Evolutionary conservation across 2,329 filamentous ascomycete species (phyloP), one percentile per base, ranked within the genome.

Genomic region (Scytalidium sp.): DNA sequence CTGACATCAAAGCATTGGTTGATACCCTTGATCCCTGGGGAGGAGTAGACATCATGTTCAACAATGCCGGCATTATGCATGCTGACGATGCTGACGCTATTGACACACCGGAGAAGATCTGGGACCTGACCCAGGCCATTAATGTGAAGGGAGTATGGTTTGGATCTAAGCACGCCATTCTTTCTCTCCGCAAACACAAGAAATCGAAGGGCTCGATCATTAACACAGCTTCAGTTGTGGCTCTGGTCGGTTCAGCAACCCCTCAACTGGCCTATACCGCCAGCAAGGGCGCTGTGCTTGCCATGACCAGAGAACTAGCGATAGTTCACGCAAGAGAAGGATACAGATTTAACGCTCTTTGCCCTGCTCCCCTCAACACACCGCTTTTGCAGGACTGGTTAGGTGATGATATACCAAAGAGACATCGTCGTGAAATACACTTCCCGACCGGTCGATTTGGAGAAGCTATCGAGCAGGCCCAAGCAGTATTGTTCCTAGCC

Each of bases 91-190:
- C 72, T 3, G 78, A 83, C 63, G 85, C 86, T 17, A 72, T 88
- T 57, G 77, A 84, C 59, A 89, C 85, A 1, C 77, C 83, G 1
- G 86, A 89, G 69, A 81, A 83, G 64, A 87, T 90, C 67, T 90
- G 87, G 87, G 85, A 90, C 56, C 66, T 88, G 50, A 90, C 87
- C 0, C 84, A 88, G 54, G 81, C 79, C 51, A 88, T 90, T 67
- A 90, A 90, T 61, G 86, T 90, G 57, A 90, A 90, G 74, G 87
- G 87, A 39, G 86, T 90, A 10, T 90, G 86, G 87, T 90, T 80
- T 59, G 87, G 87, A 22, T 81, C 76, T 70, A 90, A 90, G 71
- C 84, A 90, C 63, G 85, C 87, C 1, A 78, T 90, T 10, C 67
- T 87, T 47, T 81, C 81, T 49, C 71, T 90, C 65, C 78, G 85